phyloP scores from a whole-genome alignment of 805 yeast genomes.

The Candida nonsorbophila region DNA sequence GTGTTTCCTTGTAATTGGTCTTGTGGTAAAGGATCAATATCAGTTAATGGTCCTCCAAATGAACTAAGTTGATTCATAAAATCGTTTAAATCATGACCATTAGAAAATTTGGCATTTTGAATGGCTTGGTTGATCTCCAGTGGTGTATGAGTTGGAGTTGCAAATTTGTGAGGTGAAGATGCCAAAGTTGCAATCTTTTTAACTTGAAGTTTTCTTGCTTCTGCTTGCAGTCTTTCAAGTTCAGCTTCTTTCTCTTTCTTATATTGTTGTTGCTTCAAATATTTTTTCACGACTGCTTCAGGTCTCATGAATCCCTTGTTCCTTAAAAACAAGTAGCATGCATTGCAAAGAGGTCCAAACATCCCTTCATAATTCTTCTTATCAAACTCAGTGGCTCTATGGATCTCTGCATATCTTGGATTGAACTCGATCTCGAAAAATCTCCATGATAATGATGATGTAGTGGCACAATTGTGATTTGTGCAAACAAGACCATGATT shows the following conservation, averaged over 20 bases:
- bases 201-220: constrained; percentile 3
- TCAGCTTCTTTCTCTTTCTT: constrained; percentile 29
- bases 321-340: constrained; percentile 38
- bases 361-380: constrained; percentile 39
- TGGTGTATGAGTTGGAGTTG: constrained; percentile 37
- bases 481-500: constrained; percentile 37
- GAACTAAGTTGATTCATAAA: constrained; percentile 33
- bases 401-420: constrained; percentile 31
- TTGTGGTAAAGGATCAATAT: constrained; percentile 39
- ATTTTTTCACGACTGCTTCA: constrained; percentile 40
- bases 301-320: constrained; percentile 43
- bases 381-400: constrained; percentile 32
- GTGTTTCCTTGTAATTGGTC: constrained; percentile 24
- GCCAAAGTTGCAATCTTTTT: constrained; percentile 20
- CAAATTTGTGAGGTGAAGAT: constrained; percentile 32
- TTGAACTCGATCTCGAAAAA: constrained; percentile 37
- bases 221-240: constrained; percentile 13
- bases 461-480: constrained; percentile 35
- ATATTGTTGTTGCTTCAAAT: constrained; percentile 39
- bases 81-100: constrained; percentile 33
- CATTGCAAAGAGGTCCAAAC: constrained; percentile 45
- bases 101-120: constrained; percentile 18
- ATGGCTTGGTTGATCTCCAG: constrained; percentile 34
- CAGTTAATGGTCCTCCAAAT: constrained; percentile 44
- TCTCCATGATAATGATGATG: constrained; percentile 37